Conservation (phyloP, 257 asterid genomes). For the Handroanthus guayacan region DNA sequence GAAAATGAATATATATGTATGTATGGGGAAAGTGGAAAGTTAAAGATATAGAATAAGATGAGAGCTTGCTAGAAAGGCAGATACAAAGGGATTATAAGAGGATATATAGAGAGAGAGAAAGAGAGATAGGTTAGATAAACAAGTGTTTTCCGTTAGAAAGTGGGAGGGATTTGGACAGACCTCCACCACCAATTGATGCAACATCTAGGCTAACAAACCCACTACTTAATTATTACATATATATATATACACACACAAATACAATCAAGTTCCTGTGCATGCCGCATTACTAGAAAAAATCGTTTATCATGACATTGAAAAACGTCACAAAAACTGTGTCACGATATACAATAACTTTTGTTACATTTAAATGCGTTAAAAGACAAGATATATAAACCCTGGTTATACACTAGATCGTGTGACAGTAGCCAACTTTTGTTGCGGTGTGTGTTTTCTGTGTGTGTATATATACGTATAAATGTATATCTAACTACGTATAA, state of each 20-base stretch:
- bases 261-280: not conserved
- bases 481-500: slow-evolving; percentile 13
- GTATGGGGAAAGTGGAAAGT: too few relatives aligned
- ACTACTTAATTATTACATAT: not conserved
- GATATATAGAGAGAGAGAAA: slow-evolving; percentile 27
- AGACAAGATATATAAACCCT: too few relatives aligned
- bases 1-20: not conserved
- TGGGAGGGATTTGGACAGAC: slow-evolving; percentile 71
- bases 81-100: slow-evolving; percentile 19
- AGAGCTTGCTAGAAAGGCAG: slow-evolving; percentile 15
- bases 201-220: slow-evolving; percentile 75
- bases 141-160: slow-evolving; percentile 75
- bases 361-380: too few relatives aligned
- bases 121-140: slow-evolving; percentile 43
- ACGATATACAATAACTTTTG: too few relatives aligned
- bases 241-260: not conserved
- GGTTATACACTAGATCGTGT: too few relatives aligned
- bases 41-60: not conserved
- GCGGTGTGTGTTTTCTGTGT: not conserved
- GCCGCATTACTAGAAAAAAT: too few relatives aligned
- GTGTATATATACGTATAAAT: slow-evolving; percentile 8
- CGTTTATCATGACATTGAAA: too few relatives aligned
- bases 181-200: slow-evolving; percentile 81
- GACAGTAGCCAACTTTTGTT: too few relatives aligned
- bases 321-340: too few relatives aligned